Conservation (phyloP, 2,329 filamentous ascomycete species). For the Trichoderma aggressivum region DNA sequence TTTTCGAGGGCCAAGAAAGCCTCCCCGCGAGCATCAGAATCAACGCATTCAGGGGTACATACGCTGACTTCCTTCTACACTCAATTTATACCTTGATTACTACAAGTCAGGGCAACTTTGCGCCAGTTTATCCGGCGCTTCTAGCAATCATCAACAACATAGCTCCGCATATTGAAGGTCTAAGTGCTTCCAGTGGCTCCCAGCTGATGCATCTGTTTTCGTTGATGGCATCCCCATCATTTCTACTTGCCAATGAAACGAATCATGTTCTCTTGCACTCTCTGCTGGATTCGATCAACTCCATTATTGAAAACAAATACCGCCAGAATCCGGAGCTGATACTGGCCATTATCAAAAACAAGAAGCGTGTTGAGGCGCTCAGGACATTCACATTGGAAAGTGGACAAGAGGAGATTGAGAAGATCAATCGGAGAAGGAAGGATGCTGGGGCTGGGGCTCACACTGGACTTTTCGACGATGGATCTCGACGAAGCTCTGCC, state of each 20-base stretch:
- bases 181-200: slow-evolving; percentile 71
- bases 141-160: slow-evolving; percentile 93
- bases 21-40: slow-evolving; percentile 79
- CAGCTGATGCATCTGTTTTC: slow-evolving; percentile 85
- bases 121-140: slow-evolving; percentile 87
- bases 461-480: slow-evolving; percentile 47
- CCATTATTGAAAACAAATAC: slow-evolving; percentile 86
- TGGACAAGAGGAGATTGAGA: slow-evolving; percentile 86
- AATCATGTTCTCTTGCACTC: slow-evolving; percentile 81
- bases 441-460: slow-evolving; percentile 51
- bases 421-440: slow-evolving; percentile 68
- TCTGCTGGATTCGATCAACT: slow-evolving; percentile 82
- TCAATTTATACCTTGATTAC: slow-evolving; percentile 92
- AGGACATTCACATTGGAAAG: slow-evolving; percentile 88
- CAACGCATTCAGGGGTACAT: slow-evolving; percentile 79
- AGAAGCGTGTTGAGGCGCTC: slow-evolving; percentile 78
- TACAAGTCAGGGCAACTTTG: slow-evolving; percentile 82
- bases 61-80: slow-evolving; percentile 92
- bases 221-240: slow-evolving; percentile 90
- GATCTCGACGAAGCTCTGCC: slow-evolving; percentile 57
- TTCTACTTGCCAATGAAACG: slow-evolving; percentile 85
- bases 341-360: slow-evolving; percentile 73
- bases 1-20: slow-evolving; percentile 84
- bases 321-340: slow-evolving; percentile 76
- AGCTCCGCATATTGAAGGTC: slow-evolving; percentile 74